A percentile compares a stretch with the other conserved stretches of the same genome.
These are phyloP conservation scores for Cercospora sojina DNA, from an alignment of 2,329 filamentous ascomycete genomes.

Conservation along the genomic window DNA sequence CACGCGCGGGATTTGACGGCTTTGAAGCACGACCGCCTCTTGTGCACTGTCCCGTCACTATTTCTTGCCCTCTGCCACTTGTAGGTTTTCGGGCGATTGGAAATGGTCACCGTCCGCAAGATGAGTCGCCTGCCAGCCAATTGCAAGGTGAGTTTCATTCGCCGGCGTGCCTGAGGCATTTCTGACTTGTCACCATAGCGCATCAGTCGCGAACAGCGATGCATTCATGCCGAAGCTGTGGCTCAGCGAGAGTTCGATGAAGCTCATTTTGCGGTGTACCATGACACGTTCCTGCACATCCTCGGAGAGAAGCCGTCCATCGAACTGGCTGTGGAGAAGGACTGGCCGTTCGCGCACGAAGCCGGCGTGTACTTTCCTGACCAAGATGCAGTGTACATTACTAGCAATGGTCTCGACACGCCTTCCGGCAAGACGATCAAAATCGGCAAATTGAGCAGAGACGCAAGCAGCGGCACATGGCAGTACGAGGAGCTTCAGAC, in stretches of 20 bases:
- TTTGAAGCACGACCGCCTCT: background rate
- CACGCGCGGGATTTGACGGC: constrained; percentile 12
- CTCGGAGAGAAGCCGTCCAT: constrained; percentile 29
- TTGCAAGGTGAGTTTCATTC: constrained; percentile 22
- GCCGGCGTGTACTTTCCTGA: constrained; percentile 38
- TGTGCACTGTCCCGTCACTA: background rate
- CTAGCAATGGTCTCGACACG: constrained; percentile 39
- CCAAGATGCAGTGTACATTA: constrained; percentile 45
- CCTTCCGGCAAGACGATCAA: constrained; percentile 26
- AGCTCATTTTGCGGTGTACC: constrained; percentile 32
- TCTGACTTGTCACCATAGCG: constrained; percentile 8
- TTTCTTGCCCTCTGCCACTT: constrained; percentile 4
- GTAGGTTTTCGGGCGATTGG: background rate
- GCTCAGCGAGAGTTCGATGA: constrained; percentile 20
- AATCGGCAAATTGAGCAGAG: constrained; percentile 30
- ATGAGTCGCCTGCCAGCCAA: constrained; percentile 15
- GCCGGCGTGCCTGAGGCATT: background rate
- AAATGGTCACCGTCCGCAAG: background rate
- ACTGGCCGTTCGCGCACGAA: constrained; percentile 42
- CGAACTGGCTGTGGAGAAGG: constrained; percentile 27
- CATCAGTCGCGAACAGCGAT: constrained; percentile 19
- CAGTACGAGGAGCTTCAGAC: constrained; percentile 42
- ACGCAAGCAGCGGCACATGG: constrained; percentile 39
- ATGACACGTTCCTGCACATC: constrained; percentile 31
- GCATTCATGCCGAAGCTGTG: constrained; percentile 10